Evolutionary conservation across 768 basidiomycete species (phyloP), one percentile per base, ranked within the genome.

Genomic region (Mycena capillaripes): DNA sequence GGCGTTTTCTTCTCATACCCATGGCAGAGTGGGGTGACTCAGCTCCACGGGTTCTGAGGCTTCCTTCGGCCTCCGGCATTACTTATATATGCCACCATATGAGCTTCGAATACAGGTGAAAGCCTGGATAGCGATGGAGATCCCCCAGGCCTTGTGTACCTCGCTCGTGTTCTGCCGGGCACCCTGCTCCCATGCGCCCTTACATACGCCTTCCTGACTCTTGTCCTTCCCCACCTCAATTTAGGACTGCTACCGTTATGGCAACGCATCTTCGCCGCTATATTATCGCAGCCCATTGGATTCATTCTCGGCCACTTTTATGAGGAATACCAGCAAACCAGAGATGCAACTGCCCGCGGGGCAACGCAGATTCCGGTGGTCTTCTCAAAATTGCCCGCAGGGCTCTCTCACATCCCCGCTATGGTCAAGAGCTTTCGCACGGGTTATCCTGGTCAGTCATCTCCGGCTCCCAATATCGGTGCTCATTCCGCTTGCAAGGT

Each of bases 381-480:
- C 8, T 30, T 48, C 21, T 36, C 50, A 16, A 70, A 57, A 48
- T 70, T 55, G 62, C 55, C 44, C 4, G 62, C 30, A 19, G 56
- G 69, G 3, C 32, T 70, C 4, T 38, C 55, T 2, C 16, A 64
- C 21, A 29, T 70, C 4, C 3, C 36, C 3, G 30, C 16, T 11
- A 48, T 65, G 12, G 46, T 3, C n/a, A 36, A 70, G n/a, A n/a
- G n/a, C n/a, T n/a, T n/a, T n/a, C n/a, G n/a, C n/a, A n/a, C n/a
- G n/a, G n/a, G n/a, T n/a, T n/a, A n/a, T n/a, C n/a, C n/a, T n/a
- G n/a, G n/a, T n/a, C n/a, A n/a, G n/a, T n/a, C n/a, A 27, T 46
- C 40, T 19, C 42, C n/a, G 2, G 64, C 64, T 65, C 69, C 69
- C n/a, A n/a, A n/a, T n/a, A n/a, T n/a, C 21, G 69, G 69, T 70